Percentiles rank a stretch among this genome's conserved stretches.
Conservation (phyloP, 2,329 filamentous ascomycete genomes). For the Corynespora cassiicola region DNA sequence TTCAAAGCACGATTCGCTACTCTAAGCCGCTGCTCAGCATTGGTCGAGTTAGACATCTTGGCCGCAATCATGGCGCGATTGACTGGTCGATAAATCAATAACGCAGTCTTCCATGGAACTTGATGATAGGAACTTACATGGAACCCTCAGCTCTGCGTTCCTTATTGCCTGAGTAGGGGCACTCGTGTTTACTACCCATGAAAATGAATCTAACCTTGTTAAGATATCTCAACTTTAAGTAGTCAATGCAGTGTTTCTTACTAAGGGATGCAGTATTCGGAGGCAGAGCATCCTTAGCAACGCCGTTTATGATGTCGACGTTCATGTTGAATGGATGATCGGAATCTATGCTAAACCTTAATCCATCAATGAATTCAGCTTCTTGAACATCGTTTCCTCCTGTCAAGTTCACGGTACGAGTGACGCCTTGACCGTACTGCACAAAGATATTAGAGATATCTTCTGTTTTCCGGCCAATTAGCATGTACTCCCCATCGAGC, state of each 20-base stretch:
- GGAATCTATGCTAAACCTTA: slow-evolving; percentile 21
- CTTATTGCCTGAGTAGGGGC: slow-evolving; percentile 5
- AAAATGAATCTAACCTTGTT: slow-evolving; percentile 13
- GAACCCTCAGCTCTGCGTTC: neutral
- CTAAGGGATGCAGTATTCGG: neutral
- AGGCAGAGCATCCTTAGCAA: slow-evolving; percentile 3
- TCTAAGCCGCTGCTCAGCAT: no score
- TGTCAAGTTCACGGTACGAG: slow-evolving; percentile 36
- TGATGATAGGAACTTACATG: slow-evolving; percentile 6
- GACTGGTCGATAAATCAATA: no score
- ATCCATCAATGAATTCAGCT: slow-evolving; percentile 35
- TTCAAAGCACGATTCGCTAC: no score
- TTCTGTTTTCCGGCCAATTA: slow-evolving; percentile 31
- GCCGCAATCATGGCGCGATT: no score
- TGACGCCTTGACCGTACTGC: slow-evolving; percentile 41
- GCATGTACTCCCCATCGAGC: slow-evolving; percentile 39
- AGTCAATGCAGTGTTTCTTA: neutral
- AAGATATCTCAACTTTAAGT: neutral
- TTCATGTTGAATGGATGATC: slow-evolving; percentile 12
- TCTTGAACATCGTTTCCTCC: slow-evolving; percentile 27
- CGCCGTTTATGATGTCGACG: slow-evolving; percentile 10
- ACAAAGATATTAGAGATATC: slow-evolving; percentile 40
- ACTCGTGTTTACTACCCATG: slow-evolving; percentile 17
- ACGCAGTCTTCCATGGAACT: no score
- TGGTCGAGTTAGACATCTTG: no score